Evolutionary conservation across 306 rosid species (phyloP).

Genomic region (Echinosophora koreensis): DNA sequence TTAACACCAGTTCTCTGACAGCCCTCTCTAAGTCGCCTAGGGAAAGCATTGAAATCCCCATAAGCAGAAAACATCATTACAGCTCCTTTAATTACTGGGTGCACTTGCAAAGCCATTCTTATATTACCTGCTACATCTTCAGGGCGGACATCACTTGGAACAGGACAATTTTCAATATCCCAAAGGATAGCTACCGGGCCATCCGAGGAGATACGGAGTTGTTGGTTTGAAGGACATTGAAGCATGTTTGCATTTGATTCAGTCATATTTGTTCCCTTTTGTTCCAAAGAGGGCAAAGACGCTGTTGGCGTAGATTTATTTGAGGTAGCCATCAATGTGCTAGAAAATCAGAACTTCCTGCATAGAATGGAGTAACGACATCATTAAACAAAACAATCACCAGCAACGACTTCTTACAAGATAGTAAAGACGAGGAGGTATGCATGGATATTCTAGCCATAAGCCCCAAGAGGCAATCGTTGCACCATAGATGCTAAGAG

Average conservation of each 20-base stretch:
- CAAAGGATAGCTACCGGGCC: slow-evolving; percentile 92
- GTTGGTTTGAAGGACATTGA: slow-evolving; percentile 65
- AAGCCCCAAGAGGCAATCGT: not conserved
- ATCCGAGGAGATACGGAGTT: slow-evolving; percentile 59
- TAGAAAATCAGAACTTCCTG: slow-evolving; percentile 56
- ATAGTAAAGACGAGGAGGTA: slow-evolving; percentile 6
- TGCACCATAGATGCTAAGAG: slow-evolving; percentile 14
- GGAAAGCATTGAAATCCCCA: slow-evolving; percentile 95
- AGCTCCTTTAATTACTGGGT: slow-evolving; percentile 88
- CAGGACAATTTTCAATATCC: slow-evolving; percentile 98
- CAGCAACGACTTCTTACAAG: slow-evolving; percentile 15
- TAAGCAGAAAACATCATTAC: slow-evolving; percentile 87
- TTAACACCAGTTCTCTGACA: slow-evolving; percentile 98
- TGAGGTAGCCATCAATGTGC: slow-evolving; percentile 59
- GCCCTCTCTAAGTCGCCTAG: slow-evolving; percentile 91
- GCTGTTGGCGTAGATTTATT: slow-evolving; percentile 49
- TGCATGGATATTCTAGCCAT: slow-evolving; percentile 3
- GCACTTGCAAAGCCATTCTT: slow-evolving; percentile 94
- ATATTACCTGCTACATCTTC: slow-evolving; percentile 95
- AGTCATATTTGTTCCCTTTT: slow-evolving; percentile 57
- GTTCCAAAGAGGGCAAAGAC: slow-evolving; percentile 61
- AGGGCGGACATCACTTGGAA: slow-evolving; percentile 94
- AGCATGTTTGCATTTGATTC: slow-evolving; percentile 62
- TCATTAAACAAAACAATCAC: slow-evolving; percentile 39
- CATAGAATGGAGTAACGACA: slow-evolving; percentile 38